Percentiles rank a stretch among this genome's conserved stretches.
These are phyloP conservation scores for Setaria viridis DNA, from an alignment of 202 grass and related monocot species.

Conservation along the genomic window DNA sequence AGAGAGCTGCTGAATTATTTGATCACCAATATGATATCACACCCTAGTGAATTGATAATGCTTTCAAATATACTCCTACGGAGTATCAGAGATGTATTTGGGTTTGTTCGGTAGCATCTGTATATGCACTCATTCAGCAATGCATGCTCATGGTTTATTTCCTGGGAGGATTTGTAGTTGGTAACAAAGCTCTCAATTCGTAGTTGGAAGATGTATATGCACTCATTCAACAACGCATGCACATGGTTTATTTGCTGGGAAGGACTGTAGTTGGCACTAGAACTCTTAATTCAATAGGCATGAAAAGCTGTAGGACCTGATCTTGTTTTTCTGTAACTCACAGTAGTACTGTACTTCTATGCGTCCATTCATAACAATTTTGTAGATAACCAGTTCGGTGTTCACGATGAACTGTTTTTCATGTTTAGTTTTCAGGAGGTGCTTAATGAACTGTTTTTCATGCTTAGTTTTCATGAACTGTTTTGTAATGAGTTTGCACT, in stretches of 20 bases:
- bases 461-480: neutral
- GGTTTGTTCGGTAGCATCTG: slow-evolving; percentile 36
- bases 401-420: slow-evolving; percentile 13
- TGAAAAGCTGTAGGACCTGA: neutral
- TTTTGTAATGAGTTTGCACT: no score
- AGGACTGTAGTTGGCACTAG: neutral
- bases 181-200: no score
- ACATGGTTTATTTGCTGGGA: neutral
- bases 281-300: slow-evolving; percentile 1
- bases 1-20: slow-evolving; percentile 3
- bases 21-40: neutral
- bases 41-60: neutral
- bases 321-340: slow-evolving; percentile 24
- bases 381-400: neutral
- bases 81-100: neutral
- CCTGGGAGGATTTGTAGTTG: neutral
- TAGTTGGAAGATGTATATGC: neutral
- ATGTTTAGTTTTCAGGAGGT: neutral
- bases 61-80: slow-evolving; percentile 5
- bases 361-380: neutral
- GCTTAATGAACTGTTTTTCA: neutral
- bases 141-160: slow-evolving; percentile 5
- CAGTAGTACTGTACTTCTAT: neutral
- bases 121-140: neutral
- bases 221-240: slow-evolving; percentile 9